phyloP scores from a whole-genome alignment of 345 rosid genomes.

The Eucalyptus shirleyi region DNA sequence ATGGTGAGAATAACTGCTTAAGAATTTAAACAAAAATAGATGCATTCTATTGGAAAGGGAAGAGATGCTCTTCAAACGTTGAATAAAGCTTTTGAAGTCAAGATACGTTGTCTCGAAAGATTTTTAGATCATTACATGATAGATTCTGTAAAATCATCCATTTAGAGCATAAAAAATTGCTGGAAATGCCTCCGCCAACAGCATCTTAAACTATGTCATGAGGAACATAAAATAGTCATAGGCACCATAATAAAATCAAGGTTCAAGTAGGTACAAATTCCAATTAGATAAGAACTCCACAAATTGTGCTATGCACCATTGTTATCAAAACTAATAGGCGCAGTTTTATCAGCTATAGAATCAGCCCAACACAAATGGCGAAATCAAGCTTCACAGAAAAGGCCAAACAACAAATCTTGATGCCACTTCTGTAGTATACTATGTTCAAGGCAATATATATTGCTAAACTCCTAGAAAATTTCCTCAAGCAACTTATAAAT shows the following conservation, averaged over 20 bases:
- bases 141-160: neutral
- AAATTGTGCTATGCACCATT: neutral
- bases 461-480: neutral
- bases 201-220: neutral
- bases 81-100: too few relatives aligned
- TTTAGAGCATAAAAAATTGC: neutral
- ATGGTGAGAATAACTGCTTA: neutral
- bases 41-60: neutral
- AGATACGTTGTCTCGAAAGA: neutral
- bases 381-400: neutral
- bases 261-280: neutral
- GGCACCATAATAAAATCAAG: neutral
- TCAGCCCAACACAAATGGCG: neutral
- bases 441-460: neutral
- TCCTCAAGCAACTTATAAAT: neutral
- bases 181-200: neutral
- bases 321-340: neutral
- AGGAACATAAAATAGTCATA: neutral
- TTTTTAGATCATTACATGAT: neutral
- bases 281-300: neutral
- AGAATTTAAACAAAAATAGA: neutral
- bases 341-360: neutral
- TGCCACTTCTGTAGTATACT: neutral
- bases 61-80: neutral
- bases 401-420: neutral